A percentile compares a stretch with the other conserved stretches of the same genome.
Conservation (phyloP, 2,329 filamentous ascomycete genomes). For the Epichloe festucae region DNA sequence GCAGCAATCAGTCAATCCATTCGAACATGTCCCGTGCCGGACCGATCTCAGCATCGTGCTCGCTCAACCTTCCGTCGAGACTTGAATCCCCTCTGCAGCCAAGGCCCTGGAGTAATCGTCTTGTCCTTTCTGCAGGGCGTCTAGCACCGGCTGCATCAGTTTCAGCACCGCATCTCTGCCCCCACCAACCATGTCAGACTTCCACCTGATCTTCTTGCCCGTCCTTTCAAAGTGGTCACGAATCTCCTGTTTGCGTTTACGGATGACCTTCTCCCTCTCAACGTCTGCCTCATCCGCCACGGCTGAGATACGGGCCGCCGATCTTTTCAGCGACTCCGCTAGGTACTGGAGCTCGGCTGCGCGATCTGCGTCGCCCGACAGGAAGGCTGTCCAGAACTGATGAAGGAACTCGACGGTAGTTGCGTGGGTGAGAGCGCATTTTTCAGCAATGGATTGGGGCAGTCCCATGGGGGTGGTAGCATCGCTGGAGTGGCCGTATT, state of each 20-base stretch:
- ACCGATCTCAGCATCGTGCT: not conserved
- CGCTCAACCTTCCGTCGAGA: conserved; percentile 29
- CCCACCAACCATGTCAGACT: conserved; percentile 55
- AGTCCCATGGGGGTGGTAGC: conserved; percentile 39
- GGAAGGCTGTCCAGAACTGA: conserved; percentile 89
- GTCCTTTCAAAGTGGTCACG: conserved; percentile 58
- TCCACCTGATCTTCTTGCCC: conserved; percentile 59
- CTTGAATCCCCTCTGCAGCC: conserved; percentile 44
- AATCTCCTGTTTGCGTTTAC: conserved; percentile 55
- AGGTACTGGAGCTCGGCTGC: conserved; percentile 71
- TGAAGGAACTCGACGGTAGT: conserved; percentile 93
- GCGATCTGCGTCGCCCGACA: conserved; percentile 74
- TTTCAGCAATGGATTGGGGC: conserved; percentile 42
- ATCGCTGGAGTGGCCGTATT: conserved; percentile 36
- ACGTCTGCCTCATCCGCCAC: conserved; percentile 70
- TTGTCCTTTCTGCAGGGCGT: conserved; percentile 57
- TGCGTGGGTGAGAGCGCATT: conserved; percentile 62
- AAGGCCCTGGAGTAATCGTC: conserved; percentile 60
- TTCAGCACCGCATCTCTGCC: conserved; percentile 64
- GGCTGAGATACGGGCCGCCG: conserved; percentile 63
- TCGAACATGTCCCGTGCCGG: not conserved
- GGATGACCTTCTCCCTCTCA: conserved; percentile 55
- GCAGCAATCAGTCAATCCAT: not conserved
- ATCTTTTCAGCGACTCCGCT: conserved; percentile 67
- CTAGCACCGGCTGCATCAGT: conserved; percentile 61